Base-by-base conservation (phyloP, 1,139 yeast species). In the Taphrina communis region DNA sequence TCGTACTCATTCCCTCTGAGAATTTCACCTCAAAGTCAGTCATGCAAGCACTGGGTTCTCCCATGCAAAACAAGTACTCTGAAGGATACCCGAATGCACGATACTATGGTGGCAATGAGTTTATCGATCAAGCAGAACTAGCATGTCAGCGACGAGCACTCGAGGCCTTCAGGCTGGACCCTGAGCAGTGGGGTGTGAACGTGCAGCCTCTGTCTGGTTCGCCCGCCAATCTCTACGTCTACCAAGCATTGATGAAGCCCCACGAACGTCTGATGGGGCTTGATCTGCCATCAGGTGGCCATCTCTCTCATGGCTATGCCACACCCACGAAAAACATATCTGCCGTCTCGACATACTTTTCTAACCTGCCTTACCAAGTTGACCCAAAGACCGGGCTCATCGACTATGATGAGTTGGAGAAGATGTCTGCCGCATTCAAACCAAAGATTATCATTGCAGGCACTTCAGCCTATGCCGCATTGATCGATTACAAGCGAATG, bases 281-380 rank as follows among this genome's bases (percentile, higher is more conserved):
- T 25, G 71, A 69, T 50, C 36, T 97, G 70, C 83, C 71, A 7
- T 98, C 93, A 77, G 98, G 99, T 77, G 98, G 99, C 76, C 98
- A 94, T 80, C 86, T 94, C 80, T 90, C 97, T 67, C 99, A 94
- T 81, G 99, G 99, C 77, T 94, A 94, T 83, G 98, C 94, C 81
- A 94, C 98, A 71, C 96, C 91, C 76, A 83, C 90, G 76, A 90
- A 96, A 83, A 93, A 92, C 83, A 94, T 94, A 79, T 90, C 97
- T 74, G 96, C 93, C 74, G 95, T 94, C 73, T 91, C 97, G 71
- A 93, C 96, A 74, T 94, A 94, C 81, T 94, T 94, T 79, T 97
- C 93, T 82, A 93, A 98, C 73, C 92, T 94, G 97, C 99, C 99
- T 68, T 94, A 94, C 85, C 88, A 97, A 78, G 93, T 94, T 72